Base-by-base conservation (phyloP, 2,329 filamentous ascomycete genomes). In the Aaosphaeria pasadenensis region DNA sequence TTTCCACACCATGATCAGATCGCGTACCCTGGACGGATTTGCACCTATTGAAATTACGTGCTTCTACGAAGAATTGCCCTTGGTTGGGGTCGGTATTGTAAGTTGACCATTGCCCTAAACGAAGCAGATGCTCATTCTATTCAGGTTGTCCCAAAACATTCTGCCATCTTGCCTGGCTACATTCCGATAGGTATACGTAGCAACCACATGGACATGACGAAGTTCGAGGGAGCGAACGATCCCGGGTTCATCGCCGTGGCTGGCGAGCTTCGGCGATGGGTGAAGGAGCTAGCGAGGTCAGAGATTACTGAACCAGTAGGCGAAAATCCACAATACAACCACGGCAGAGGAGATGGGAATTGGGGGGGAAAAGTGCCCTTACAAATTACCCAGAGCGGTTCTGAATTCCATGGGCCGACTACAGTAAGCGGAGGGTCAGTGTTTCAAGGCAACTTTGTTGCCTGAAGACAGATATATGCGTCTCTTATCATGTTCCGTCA, bases 91-190 rank as follows among this genome's bases (percentile, higher is more conserved):
- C 31, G 59, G 60, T n/a, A 4, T 24, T 24, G 42, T 40, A 17
- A 29, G 32, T 45, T 7, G 3, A 41, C 9, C 33, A 31, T 11
- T 38, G 6, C 5, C 39, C 33, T 13, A 5, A 36, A 2, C 33
- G 33, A 9, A 9, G 7, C 4, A 3, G 33, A 36, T 36, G 33
- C 7, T 36, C 33, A 36, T 9, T 36, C 17, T 24, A 24, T 24
- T 24, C 28, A 55, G 61, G 62, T 70, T 7, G 62, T 71, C n/a
- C 55, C 60, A 28, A 44, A 52, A 36, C 44, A 63, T 11, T 62
- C 67, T 11, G 60, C 60, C 2, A 65, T 55, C 29, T 50, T 70
- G 4, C 49, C 61, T 5, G 62, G 61, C n/a, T 69, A 69, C 30
- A 59, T 54, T 33, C 46, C 60, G 9, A 64, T 70, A 11, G 52